phyloP scores from a whole-genome alignment of 768 basidiomycete species.

The Mycena sanguinolenta region DNA sequence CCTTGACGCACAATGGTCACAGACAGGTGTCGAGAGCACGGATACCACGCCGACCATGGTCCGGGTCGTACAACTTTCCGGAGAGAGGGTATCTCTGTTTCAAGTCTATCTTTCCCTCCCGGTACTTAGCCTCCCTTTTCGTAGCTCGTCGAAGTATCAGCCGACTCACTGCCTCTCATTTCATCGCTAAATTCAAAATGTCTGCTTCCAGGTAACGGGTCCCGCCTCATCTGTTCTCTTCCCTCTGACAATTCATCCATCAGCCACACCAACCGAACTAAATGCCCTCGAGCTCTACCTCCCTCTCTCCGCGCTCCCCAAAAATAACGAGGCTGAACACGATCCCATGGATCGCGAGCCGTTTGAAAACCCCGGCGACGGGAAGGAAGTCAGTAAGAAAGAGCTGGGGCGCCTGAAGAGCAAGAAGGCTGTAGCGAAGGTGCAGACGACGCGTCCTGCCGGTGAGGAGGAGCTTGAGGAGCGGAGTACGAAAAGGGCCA shows the following conservation, averaged over 20 bases:
- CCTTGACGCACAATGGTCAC: slow-evolving; percentile 43
- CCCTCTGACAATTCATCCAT: not conserved
- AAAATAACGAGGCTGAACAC: slow-evolving; percentile 62
- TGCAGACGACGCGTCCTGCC: slow-evolving; percentile 34
- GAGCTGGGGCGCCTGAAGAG: slow-evolving; percentile 65
- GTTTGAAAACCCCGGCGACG: slow-evolving; percentile 33
- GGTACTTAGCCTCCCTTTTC: not conserved
- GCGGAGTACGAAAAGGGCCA: slow-evolving; percentile 53
- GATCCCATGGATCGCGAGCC: slow-evolving; percentile 53
- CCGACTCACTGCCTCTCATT: slow-evolving; percentile 48
- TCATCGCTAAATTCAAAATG: slow-evolving; percentile 60
- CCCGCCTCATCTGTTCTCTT: slow-evolving; percentile 13
- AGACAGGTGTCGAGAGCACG: slow-evolving; percentile 33
- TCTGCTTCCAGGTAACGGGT: slow-evolving; percentile 59
- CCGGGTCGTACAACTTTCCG: slow-evolving; percentile 48
- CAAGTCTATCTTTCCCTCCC: not conserved
- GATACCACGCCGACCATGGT: slow-evolving; percentile 39
- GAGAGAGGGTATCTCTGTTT: slow-evolving; percentile 52
- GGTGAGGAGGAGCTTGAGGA: slow-evolving; percentile 42
- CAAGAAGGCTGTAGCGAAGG: slow-evolving; percentile 60
- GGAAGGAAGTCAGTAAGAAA: slow-evolving; percentile 54
- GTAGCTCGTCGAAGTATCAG: slow-evolving; percentile 53
- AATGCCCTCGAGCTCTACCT: slow-evolving; percentile 72
- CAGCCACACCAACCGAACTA: slow-evolving; percentile 65
- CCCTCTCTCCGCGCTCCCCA: slow-evolving; percentile 70